These are phyloP conservation scores for Metrosideros polymorpha DNA, from an alignment of 441 rosid species.

Conservation along the genomic window DNA sequence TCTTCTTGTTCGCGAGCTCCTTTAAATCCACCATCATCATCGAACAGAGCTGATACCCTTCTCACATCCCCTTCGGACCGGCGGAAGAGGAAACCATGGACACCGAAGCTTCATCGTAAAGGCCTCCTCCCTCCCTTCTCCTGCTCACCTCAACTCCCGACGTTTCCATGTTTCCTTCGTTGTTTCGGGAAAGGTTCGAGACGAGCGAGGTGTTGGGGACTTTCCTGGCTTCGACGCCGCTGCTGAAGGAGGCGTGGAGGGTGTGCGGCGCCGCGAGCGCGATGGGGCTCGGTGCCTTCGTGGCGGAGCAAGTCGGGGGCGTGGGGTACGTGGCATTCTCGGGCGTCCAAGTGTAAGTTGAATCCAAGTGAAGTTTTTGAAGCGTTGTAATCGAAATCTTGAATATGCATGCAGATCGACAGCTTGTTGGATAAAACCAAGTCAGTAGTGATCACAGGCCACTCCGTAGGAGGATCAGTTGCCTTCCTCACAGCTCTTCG, in stretches of 20 bases:
- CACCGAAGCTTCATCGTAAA: constrained; percentile 27
- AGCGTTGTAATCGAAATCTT: not conserved
- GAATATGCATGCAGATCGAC: constrained; percentile 23
- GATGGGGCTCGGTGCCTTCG: not conserved
- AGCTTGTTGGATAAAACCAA: constrained; percentile 20
- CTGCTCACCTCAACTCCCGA: not conserved
- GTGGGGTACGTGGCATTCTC: constrained; percentile 48
- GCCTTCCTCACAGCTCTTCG: constrained; percentile 67
- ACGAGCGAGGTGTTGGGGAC: constrained; percentile 58
- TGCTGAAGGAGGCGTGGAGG: constrained; percentile 46
- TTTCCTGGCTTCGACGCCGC: constrained; percentile 42
- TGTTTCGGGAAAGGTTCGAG: constrained; percentile 29
- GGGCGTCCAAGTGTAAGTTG: no score
- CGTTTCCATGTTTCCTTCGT: not conserved
- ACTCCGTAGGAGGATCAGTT: constrained; percentile 61
- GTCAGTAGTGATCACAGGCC: constrained; percentile 64
- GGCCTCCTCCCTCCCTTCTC: not conserved
- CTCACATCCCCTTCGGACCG: not conserved
- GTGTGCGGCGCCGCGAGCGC: constrained; percentile 27
- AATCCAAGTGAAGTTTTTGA: not conserved
- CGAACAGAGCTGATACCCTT: not conserved
- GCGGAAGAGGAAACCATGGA: no score
- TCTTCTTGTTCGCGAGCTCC: no score
- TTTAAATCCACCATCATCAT: not conserved
- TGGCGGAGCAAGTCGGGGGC: constrained; percentile 16